Conservation (phyloP, 257 asterid genomes). For the Handroanthus guayacan region DNA sequence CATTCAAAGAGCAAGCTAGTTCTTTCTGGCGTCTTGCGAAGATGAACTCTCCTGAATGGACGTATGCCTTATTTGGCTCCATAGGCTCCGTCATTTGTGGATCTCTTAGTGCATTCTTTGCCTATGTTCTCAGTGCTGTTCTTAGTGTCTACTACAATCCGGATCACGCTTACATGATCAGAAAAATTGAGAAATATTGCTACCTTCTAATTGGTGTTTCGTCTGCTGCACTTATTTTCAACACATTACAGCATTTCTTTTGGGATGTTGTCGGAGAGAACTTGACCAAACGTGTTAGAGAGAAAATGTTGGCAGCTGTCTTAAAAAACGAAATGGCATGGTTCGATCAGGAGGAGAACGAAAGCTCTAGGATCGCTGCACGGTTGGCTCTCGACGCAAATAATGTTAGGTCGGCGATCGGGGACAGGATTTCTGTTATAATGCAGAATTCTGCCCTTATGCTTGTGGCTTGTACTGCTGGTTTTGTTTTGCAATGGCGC, state of each 20-base stretch:
- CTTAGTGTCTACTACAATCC: constrained; percentile 90
- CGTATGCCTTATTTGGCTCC: constrained; percentile 80
- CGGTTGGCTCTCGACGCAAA: constrained; percentile 88
- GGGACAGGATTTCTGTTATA: constrained; percentile 86
- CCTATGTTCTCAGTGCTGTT: constrained; percentile 88
- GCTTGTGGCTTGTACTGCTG: constrained; percentile 96
- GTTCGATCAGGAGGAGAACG: constrained; percentile 89
- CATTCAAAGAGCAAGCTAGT: constrained; percentile 89
- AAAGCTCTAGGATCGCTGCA: constrained; percentile 85
- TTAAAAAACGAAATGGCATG: constrained; percentile 86
- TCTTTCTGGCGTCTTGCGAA: constrained; percentile 86
- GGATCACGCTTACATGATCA: constrained; percentile 74
- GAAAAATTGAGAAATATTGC: constrained; percentile 78
- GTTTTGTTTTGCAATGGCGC: constrained; percentile 94
- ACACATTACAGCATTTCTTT: constrained; percentile 84
- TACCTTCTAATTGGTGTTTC: constrained; percentile 87
- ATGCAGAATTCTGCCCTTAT: constrained; percentile 97
- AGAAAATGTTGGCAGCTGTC: constrained; percentile 81
- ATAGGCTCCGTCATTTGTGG: constrained; percentile 88
- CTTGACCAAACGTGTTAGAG: constrained; percentile 80
- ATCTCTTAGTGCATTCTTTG: constrained; percentile 91
- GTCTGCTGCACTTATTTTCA: constrained; percentile 89
- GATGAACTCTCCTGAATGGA: constrained; percentile 96
- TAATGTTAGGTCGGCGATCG: constrained; percentile 90
- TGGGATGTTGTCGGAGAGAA: constrained; percentile 96